Evolutionary conservation across 2,329 filamentous ascomycete species (phyloP).

Genomic region (Fusarium sp.): DNA sequence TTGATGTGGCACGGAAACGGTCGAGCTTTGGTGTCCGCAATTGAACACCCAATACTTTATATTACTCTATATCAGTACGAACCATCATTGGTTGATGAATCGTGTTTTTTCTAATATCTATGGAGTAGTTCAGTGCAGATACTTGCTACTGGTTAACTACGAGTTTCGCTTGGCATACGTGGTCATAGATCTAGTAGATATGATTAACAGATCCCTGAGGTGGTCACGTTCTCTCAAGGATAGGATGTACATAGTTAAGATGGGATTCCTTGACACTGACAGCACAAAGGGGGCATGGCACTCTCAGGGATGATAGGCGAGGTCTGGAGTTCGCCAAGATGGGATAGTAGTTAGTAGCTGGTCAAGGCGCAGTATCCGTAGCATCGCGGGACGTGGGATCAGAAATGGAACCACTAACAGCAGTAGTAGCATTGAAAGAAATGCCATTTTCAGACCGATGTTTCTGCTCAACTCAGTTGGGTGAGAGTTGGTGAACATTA

Average conservation of each 20-base stretch:
- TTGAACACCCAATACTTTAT: not conserved
- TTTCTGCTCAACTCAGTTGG: not conserved
- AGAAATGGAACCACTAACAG: slow-evolving; percentile 19
- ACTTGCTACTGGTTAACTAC: not conserved
- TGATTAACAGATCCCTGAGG: not conserved
- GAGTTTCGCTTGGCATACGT: not conserved
- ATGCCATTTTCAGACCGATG: slow-evolving; percentile 17
- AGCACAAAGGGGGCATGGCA: not conserved
- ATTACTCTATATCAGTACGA: not conserved
- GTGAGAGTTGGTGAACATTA: not conserved
- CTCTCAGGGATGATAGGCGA: not conserved
- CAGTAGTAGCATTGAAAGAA: slow-evolving; percentile 3
- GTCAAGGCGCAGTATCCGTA: slow-evolving; percentile 18
- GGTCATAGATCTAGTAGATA: not conserved
- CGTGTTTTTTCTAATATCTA: not conserved
- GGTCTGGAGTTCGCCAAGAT: slow-evolving; percentile 9
- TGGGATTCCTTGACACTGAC: not conserved
- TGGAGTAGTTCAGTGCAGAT: not conserved
- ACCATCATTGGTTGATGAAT: not conserved
- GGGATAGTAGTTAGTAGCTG: slow-evolving; percentile 1
- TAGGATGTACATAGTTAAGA: not conserved
- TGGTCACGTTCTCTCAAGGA: not conserved
- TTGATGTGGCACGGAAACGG: slow-evolving; percentile 4
- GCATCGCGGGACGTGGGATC: slow-evolving; percentile 26
- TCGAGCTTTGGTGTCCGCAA: not conserved